Evolutionary conservation across 257 asterid genomes (phyloP).

Genomic region (Solanum sitiens): DNA sequence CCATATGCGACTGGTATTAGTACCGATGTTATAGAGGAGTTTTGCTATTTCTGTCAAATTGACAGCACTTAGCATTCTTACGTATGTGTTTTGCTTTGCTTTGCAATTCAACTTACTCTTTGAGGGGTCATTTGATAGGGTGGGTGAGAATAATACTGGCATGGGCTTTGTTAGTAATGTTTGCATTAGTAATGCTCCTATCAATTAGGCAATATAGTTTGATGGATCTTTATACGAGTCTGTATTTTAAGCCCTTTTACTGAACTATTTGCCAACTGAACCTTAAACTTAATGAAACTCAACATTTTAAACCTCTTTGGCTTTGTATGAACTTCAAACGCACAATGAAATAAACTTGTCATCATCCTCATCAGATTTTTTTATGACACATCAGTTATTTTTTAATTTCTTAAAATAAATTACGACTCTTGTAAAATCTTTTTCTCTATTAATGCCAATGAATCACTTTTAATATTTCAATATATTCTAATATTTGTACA

Average conservation of each 20-base stretch:
- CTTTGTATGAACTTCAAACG: not conserved
- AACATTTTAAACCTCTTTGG: not conserved
- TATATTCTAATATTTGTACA: too few relatives aligned
- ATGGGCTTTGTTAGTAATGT: not conserved
- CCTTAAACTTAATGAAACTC: not conserved
- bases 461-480: not conserved
- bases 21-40: not conserved
- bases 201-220: not conserved
- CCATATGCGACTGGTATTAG: not conserved
- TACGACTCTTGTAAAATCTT: not conserved
- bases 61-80: not conserved
- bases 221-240: too few relatives aligned
- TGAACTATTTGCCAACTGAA: too few relatives aligned
- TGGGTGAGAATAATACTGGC: not conserved
- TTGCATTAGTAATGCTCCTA: not conserved
- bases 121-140: not conserved
- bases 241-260: too few relatives aligned
- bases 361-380: not conserved
- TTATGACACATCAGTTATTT: not conserved
- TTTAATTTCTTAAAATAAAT: too few relatives aligned
- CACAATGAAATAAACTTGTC: not conserved
- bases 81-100: not conserved
- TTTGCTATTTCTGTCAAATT: not conserved
- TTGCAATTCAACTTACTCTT: not conserved
- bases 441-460: not conserved